Conservation (phyloP, 2,329 filamentous ascomycete species). For the Graphilbum fragrans region DNA sequence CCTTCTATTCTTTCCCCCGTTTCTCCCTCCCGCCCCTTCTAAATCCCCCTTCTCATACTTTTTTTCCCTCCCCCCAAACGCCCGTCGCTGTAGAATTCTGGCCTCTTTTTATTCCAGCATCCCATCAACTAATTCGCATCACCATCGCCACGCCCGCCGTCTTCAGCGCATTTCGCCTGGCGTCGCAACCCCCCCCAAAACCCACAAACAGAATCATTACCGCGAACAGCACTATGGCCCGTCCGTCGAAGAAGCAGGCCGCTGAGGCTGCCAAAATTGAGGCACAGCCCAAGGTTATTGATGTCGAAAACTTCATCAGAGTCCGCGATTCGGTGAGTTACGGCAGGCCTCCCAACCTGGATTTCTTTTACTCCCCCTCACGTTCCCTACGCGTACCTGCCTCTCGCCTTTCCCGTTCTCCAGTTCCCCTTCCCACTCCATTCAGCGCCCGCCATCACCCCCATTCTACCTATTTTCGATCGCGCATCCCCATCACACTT, state of each 20-base stretch:
- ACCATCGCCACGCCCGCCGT: conserved; percentile 4
- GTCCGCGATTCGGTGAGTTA: conserved; percentile 69
- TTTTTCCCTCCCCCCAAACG: neutral
- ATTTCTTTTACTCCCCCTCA: neutral
- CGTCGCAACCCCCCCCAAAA: neutral
- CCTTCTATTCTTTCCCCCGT: neutral
- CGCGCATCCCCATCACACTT: no score
- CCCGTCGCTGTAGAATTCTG: neutral
- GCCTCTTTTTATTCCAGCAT: no score
- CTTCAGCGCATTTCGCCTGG: conserved; percentile 8
- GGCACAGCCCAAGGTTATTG: conserved; percentile 35
- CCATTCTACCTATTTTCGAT: no score
- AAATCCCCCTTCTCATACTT: neutral
- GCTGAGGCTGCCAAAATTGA: conserved; percentile 17
- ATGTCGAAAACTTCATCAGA: conserved; percentile 65
- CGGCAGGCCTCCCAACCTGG: conserved; percentile 5
- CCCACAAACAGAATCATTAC: neutral
- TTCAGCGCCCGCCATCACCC: neutral
- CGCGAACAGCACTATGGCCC: conserved; percentile 11
- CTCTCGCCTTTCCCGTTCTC: conserved; percentile 6
- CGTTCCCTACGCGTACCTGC: neutral
- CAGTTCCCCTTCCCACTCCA: neutral
- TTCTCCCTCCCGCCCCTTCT: neutral
- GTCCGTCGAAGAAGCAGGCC: conserved; percentile 14
- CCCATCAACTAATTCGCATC: conserved; percentile 4